Conservation (phyloP, 2,329 filamentous ascomycete species). For the Aspergillus transmontanensis region DNA sequence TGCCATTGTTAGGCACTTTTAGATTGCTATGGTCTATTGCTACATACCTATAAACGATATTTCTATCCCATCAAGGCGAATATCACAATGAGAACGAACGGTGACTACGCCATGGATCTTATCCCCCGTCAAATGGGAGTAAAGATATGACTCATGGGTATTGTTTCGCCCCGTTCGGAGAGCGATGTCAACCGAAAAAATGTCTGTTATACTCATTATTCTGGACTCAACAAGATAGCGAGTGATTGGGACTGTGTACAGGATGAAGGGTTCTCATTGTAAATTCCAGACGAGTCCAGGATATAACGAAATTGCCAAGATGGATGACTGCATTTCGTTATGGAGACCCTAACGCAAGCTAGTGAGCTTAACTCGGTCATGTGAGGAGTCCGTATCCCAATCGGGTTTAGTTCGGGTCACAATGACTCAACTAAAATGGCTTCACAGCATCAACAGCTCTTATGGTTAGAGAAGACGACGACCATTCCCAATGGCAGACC, state of each 20-base stretch:
- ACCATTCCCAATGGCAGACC: too few species aligned
- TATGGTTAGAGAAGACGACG: neutral
- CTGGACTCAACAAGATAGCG: neutral
- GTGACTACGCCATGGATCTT: slow-evolving; percentile 11
- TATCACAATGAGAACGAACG: slow-evolving; percentile 4
- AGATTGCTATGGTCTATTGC: fast-evolving
- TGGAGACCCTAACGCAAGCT: neutral
- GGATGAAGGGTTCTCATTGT: neutral
- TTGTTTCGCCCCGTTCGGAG: neutral
- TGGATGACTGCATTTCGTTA: neutral
- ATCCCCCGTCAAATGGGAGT: slow-evolving; percentile 12
- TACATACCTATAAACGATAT: slow-evolving; percentile 12
- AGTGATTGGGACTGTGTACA: too few species aligned
- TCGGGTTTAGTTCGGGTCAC: neutral
- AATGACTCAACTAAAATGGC: too few species aligned
- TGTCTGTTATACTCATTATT: neutral
- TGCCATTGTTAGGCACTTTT: neutral
- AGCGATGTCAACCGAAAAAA: neutral
- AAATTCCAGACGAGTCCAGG: neutral
- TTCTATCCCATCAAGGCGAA: slow-evolving; percentile 9
- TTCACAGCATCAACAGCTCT: too few species aligned
- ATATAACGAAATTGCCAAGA: neutral
- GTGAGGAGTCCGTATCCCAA: neutral
- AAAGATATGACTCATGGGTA: slow-evolving; percentile 1
- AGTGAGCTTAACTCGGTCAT: neutral